Conservation (phyloP, 2,329 filamentous ascomycete species). For the Fusarium ramigenum region DNA sequence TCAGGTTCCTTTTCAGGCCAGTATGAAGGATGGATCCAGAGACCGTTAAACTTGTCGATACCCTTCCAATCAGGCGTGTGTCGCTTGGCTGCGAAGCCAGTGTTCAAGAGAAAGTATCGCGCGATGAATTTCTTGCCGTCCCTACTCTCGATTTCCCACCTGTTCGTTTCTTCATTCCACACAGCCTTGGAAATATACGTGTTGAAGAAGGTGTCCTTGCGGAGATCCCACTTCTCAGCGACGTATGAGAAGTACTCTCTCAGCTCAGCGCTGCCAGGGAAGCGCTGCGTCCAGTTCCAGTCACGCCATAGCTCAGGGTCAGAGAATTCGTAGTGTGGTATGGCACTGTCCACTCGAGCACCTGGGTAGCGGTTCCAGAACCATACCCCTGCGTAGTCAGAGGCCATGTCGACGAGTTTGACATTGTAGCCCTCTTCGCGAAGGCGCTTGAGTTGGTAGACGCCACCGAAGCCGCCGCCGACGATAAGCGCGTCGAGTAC, state of each 20-base stretch:
- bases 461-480: neutral
- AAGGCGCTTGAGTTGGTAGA: neutral
- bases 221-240: slow-evolving; percentile 4
- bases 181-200: slow-evolving; percentile 50
- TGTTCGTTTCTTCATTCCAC: neutral
- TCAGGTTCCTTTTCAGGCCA: neutral
- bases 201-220: slow-evolving; percentile 30
- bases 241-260: neutral
- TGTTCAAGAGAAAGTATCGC: neutral
- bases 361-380: neutral
- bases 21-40: neutral
- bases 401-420: neutral
- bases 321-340: neutral
- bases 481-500: neutral
- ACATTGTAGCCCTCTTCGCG: neutral
- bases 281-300: neutral
- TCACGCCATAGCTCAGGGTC: neutral
- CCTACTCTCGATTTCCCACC: neutral
- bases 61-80: neutral
- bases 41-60: neutral
- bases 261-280: neutral
- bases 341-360: neutral
- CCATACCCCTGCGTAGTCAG: neutral
- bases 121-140: neutral
- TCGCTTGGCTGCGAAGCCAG: neutral